Percentiles rank a stretch among this genome's conserved stretches.
Evolutionary conservation across 1,284 basidiomycete species (phyloP).

Genomic region (Leccinum fallax): DNA sequence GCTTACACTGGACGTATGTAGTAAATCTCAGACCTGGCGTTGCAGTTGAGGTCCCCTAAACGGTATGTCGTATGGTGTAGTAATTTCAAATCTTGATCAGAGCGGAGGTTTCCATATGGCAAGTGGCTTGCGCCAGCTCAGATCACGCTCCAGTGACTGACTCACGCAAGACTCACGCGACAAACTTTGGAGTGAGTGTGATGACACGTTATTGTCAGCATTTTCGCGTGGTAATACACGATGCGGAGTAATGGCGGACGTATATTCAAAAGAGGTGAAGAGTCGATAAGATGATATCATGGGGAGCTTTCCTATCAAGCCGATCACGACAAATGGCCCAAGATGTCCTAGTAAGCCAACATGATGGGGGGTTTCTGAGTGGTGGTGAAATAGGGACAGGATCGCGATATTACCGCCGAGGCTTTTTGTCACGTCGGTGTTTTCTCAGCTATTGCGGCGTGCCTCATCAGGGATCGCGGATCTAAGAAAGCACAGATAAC

Average conservation of each 20-base stretch:
- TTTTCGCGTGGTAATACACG: not conserved
- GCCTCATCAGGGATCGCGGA: constrained; percentile 16
- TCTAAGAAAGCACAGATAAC: constrained; percentile 25
- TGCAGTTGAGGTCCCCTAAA: not conserved
- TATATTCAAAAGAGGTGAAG: not conserved
- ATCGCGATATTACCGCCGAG: not conserved
- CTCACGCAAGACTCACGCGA: not conserved
- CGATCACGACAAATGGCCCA: not conserved
- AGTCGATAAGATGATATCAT: constrained; percentile 1
- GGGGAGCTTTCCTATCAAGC: not conserved
- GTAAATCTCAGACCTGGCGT: not conserved
- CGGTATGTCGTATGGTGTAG: not conserved
- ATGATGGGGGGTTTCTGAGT: not conserved
- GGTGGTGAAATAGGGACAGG: not conserved
- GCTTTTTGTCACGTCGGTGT: constrained; percentile 3
- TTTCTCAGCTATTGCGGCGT: constrained; percentile 8
- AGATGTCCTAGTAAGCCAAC: not conserved
- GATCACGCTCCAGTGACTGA: not conserved
- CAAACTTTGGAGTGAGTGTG: not conserved
- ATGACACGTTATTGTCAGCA: not conserved
- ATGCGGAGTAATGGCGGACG: not conserved
- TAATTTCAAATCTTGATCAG: constrained; percentile 25
- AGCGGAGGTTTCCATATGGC: constrained; percentile 17
- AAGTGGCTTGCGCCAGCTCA: constrained; percentile 7
- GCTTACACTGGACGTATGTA: not conserved